These are phyloP conservation scores for Cladosporium sp. DNA, from an alignment of 2,329 filamentous ascomycete genomes.

Conservation along the genomic window DNA sequence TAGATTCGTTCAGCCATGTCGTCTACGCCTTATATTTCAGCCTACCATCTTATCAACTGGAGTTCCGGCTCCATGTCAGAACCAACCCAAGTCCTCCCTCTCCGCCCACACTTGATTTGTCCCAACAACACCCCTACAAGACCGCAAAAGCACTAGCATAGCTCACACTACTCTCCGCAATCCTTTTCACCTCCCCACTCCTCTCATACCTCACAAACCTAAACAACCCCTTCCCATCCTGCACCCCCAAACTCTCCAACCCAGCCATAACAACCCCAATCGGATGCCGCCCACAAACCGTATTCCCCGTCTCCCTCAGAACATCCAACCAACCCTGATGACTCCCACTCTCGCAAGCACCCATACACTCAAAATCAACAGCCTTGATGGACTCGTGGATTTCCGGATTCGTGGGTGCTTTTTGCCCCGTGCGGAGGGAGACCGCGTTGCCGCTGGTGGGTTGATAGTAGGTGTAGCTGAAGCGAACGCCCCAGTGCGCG, in stretches of 20 bases:
- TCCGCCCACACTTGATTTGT: too few species aligned
- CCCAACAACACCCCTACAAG: conserved; percentile 39
- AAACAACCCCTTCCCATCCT: conserved; percentile 45
- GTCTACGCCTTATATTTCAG: too few species aligned
- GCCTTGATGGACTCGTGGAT: conserved; percentile 83
- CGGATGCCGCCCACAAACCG: conserved; percentile 89
- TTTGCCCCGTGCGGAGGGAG: conserved; percentile 39
- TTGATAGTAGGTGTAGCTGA: conserved; percentile 77
- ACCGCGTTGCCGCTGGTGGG: conserved; percentile 42
- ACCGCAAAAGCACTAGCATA: conserved; percentile 91
- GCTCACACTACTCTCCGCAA: conserved; percentile 80
- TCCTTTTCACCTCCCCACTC: conserved; percentile 66
- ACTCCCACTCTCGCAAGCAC: conserved; percentile 71
- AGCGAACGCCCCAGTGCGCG: conserved; percentile 88
- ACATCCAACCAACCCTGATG: conserved; percentile 66
- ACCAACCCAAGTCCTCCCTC: too few species aligned
- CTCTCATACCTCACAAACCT: conserved; percentile 81
- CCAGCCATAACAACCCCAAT: conserved; percentile 91
- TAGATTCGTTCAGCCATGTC: too few species aligned
- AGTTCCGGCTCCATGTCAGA: too few species aligned
- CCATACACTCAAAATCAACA: conserved; percentile 78
- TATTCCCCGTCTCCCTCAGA: conserved; percentile 72
- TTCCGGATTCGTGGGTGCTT: conserved; percentile 41
- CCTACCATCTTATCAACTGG: too few species aligned
- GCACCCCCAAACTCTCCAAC: conserved; percentile 53